Conservation (phyloP, 352 stramenopile species). For the Aphanomyces invadans region DNA sequence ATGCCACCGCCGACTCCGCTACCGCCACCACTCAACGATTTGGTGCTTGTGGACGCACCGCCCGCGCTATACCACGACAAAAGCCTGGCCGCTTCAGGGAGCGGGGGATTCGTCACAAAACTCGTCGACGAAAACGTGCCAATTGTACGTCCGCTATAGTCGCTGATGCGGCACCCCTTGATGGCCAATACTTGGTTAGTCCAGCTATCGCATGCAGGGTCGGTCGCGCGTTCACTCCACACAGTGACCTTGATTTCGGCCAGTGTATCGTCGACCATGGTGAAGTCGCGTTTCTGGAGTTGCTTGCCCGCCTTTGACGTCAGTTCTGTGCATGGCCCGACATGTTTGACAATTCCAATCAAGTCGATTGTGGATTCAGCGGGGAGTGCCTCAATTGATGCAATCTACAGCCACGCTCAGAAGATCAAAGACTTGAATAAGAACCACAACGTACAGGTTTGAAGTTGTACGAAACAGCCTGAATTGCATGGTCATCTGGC, state of each 20-base stretch:
- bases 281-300: conserved; percentile 95
- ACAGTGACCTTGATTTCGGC: conserved; percentile 95
- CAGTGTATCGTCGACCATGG: conserved; percentile 93
- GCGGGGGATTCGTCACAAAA: conserved; percentile 79
- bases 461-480: conserved; percentile 88
- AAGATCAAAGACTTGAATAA: no score
- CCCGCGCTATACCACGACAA: conserved; percentile 81
- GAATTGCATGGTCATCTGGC: conserved; percentile 85
- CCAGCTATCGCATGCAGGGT: conserved; percentile 73
- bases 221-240: conserved; percentile 89
- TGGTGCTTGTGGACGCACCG: conserved; percentile 53
- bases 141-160: conserved; percentile 91
- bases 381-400: conserved; percentile 81
- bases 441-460: conserved; percentile 43
- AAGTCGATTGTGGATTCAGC: conserved; percentile 90
- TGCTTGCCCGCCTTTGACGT: conserved; percentile 93
- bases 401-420: no score
- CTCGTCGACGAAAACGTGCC: conserved; percentile 72
- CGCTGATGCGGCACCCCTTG: conserved; percentile 90
- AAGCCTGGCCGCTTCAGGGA: conserved; percentile 76
- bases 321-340: conserved; percentile 87
- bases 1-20: conserved; percentile 69
- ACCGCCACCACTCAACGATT: conserved; percentile 68
- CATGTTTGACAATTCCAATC: conserved; percentile 92
- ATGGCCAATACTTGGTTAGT: conserved; percentile 92